Conservation (phyloP, 179 eudicot genomes). For the Spinacia oleracea region DNA sequence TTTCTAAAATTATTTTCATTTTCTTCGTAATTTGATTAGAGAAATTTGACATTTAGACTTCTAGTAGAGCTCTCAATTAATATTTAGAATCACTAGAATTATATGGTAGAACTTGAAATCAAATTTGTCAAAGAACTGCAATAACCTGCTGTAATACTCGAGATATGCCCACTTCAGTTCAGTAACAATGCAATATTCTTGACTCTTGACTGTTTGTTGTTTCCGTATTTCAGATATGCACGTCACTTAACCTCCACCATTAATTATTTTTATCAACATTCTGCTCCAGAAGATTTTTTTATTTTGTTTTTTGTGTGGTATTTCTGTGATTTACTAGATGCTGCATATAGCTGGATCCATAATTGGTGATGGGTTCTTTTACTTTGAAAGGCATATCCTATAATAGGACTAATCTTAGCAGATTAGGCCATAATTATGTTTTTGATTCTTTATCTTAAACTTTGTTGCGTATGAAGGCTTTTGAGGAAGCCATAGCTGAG, state of each 20-base stretch:
- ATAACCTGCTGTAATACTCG: background rate
- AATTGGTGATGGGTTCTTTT: background rate
- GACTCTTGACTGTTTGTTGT: background rate
- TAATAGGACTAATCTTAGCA: background rate
- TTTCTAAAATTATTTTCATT: background rate
- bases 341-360: background rate
- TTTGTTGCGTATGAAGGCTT: slow-evolving; percentile 24
- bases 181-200: background rate
- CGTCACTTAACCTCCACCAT: background rate
- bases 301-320: background rate
- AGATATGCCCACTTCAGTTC: background rate
- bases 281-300: too few species aligned
- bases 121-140: background rate
- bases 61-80: background rate
- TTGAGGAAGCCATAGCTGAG: slow-evolving; percentile 38
- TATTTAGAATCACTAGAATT: background rate
- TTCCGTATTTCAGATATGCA: background rate
- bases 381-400: background rate
- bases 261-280: background rate
- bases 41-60: background rate
- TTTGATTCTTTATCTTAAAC: background rate
- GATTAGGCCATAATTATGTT: background rate
- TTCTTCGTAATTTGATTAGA: background rate
- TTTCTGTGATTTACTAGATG: too few species aligned
- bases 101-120: background rate